phyloP scores from a whole-genome alignment of 805 yeast species.

The Wickerhamiella qilinensis region DNA sequence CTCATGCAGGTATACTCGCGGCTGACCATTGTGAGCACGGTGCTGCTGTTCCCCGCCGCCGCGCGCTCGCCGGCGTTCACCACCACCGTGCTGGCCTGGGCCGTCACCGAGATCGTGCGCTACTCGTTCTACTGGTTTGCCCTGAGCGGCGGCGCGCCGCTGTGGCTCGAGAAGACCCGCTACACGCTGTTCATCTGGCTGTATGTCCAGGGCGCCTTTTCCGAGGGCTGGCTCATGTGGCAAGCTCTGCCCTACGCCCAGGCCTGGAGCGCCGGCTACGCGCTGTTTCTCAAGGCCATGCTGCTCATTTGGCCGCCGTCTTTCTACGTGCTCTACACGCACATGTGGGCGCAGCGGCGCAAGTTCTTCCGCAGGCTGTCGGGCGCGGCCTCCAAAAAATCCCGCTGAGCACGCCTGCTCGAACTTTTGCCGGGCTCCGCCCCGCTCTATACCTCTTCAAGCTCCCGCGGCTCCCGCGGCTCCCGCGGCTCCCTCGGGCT shows the following conservation, averaged over 20 bases:
- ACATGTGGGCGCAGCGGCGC: slow-evolving; percentile 78
- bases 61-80: slow-evolving; percentile 41
- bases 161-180: slow-evolving; percentile 49
- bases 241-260: slow-evolving; percentile 56
- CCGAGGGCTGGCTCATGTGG: slow-evolving; percentile 59
- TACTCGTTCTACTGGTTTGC: slow-evolving; percentile 63
- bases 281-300: slow-evolving; percentile 37
- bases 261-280: slow-evolving; percentile 29
- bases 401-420: neutral
- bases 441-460: neutral
- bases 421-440: neutral
- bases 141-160: slow-evolving; percentile 43
- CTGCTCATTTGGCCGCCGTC: slow-evolving; percentile 73
- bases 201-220: slow-evolving; percentile 85
- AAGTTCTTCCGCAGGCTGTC: slow-evolving; percentile 31
- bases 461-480: neutral
- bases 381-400: neutral
- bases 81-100: slow-evolving; percentile 70
- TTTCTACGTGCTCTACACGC: slow-evolving; percentile 63
- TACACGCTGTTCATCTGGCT: slow-evolving; percentile 69
- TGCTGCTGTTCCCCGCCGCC: slow-evolving; percentile 57
- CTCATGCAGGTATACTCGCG: slow-evolving; percentile 78
- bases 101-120: slow-evolving; percentile 82
- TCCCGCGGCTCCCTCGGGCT: neutral
- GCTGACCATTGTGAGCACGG: slow-evolving; percentile 67